phyloP scores from a whole-genome alignment of 306 rosid species.

The Lathyrus sativus region DNA sequence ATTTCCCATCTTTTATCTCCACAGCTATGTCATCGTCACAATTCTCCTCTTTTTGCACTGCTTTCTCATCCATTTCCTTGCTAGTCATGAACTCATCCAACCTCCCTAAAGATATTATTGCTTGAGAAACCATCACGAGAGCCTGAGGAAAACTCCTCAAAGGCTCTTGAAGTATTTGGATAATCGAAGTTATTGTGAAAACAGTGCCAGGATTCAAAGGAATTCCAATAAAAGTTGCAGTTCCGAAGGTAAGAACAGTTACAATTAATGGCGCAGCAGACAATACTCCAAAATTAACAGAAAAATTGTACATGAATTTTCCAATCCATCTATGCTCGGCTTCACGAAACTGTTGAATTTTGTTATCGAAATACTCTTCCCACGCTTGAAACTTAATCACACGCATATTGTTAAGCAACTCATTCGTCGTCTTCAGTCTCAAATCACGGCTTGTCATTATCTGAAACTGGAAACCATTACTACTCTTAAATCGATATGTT shows the following conservation, averaged over 20 bases:
- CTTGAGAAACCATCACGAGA: conserved; percentile 70
- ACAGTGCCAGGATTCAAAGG: conserved; percentile 63
- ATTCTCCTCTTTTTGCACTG: conserved; percentile 56
- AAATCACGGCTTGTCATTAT: conserved; percentile 75
- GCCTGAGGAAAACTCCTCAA: conserved; percentile 78
- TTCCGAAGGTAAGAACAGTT: conserved; percentile 65
- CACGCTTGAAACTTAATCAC: conserved; percentile 92
- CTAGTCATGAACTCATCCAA: conserved; percentile 69
- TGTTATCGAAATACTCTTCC: conserved; percentile 74
- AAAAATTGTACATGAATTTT: conserved; percentile 71
- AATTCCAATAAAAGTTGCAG: conserved; percentile 61
- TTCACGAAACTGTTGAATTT: conserved; percentile 55
- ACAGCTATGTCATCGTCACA: conserved; percentile 48
- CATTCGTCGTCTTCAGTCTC: conserved; percentile 85
- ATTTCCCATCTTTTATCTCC: conserved; percentile 57
- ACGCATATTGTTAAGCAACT: conserved; percentile 76
- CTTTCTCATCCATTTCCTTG: conserved; percentile 57
- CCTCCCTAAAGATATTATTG: conserved; percentile 71
- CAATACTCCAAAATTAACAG: conserved; percentile 54
- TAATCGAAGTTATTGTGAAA: conserved; percentile 70
- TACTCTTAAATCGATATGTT: conserved; percentile 44
- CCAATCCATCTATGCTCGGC: conserved; percentile 71
- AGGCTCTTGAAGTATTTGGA: conserved; percentile 82
- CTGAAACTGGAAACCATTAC: conserved; percentile 59
- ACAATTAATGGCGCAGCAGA: conserved; percentile 53